phyloP scores from a whole-genome alignment of 176 grass and related monocot species.

The Phoenix roebelenii region DNA sequence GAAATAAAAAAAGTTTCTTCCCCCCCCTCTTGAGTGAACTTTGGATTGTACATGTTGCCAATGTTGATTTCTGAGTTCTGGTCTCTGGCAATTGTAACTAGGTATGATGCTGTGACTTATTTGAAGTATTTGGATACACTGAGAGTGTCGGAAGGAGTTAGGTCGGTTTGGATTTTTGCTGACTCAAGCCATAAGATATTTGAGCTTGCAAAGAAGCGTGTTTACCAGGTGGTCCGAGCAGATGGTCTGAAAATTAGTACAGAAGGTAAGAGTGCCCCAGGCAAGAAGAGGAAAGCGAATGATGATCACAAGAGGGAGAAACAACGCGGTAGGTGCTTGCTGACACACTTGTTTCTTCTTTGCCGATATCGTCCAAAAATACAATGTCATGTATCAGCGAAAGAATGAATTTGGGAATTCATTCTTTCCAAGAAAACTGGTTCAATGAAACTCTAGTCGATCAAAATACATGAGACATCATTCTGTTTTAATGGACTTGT shows the following conservation, averaged over 20 bases:
- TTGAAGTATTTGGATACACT: conserved; percentile 88
- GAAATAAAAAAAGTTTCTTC: background rate
- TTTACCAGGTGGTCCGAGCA: conserved; percentile 72
- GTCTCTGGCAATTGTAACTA: conserved; percentile 18
- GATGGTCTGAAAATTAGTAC: conserved; percentile 41
- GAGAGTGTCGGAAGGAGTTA: conserved; percentile 85
- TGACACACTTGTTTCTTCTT: conserved; percentile 2
- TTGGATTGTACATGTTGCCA: background rate
- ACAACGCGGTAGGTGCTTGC: conserved; percentile 36
- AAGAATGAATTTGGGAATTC: too few species aligned
- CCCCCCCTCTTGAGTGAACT: background rate
- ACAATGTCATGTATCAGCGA: too few species aligned
- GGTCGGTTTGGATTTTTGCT: conserved; percentile 95
- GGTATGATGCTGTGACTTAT: conserved; percentile 88
- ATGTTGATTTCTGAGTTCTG: conserved; percentile 3
- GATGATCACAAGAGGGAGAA: conserved; percentile 40
- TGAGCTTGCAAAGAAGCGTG: conserved; percentile 76
- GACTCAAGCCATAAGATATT: conserved; percentile 95
- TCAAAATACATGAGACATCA: too few species aligned
- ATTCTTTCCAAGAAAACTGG: too few species aligned
- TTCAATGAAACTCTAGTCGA: too few species aligned
- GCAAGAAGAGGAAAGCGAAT: conserved; percentile 59
- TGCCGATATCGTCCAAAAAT: too few species aligned
- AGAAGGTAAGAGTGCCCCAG: conserved; percentile 30
- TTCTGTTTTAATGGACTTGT: too few species aligned